Conservation (phyloP, 2,329 filamentous ascomycete genomes). For the Hypoxylon sp. region DNA sequence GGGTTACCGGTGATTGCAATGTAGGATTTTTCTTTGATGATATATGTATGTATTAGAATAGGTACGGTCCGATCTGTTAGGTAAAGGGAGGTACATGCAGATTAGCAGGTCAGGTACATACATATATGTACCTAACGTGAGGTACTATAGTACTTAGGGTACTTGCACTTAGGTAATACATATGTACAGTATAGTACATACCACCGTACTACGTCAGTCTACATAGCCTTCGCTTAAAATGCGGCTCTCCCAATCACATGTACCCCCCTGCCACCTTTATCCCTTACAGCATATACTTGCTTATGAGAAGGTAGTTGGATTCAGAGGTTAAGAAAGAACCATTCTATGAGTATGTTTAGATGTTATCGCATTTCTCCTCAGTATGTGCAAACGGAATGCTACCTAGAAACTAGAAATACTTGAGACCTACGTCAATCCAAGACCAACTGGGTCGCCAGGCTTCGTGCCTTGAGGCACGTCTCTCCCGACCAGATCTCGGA, state of each 20-base stretch:
- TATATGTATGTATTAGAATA: conserved; percentile 13
- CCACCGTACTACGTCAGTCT: conserved; percentile 32
- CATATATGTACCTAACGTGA: conserved; percentile 22
- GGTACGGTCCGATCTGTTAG: conserved; percentile 29
- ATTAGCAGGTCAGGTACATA: not conserved
- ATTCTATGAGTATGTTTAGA: not conserved
- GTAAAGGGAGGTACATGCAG: conserved; percentile 4
- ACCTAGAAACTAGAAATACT: conserved; percentile 38
- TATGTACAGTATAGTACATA: conserved; percentile 17
- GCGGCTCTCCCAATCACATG: conserved; percentile 29
- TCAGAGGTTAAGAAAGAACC: not conserved
- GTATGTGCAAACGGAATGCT: conserved; percentile 1
- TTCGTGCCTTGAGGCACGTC: conserved; percentile 58
- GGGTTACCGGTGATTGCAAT: conserved; percentile 23
- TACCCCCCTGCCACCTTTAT: conserved; percentile 1
- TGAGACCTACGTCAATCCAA: conserved; percentile 57
- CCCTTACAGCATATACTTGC: not conserved
- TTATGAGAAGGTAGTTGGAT: not conserved
- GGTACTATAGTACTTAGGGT: not conserved
- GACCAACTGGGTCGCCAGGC: conserved; percentile 58
- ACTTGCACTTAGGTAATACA: conserved; percentile 9
- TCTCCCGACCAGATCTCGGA: conserved; percentile 82
- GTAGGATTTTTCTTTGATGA: conserved; percentile 33
- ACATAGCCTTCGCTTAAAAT: conserved; percentile 34
- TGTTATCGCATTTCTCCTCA: not conserved